Conservation (phyloP, 176 grass and related monocot species). For the Pontederia paniculata region DNA sequence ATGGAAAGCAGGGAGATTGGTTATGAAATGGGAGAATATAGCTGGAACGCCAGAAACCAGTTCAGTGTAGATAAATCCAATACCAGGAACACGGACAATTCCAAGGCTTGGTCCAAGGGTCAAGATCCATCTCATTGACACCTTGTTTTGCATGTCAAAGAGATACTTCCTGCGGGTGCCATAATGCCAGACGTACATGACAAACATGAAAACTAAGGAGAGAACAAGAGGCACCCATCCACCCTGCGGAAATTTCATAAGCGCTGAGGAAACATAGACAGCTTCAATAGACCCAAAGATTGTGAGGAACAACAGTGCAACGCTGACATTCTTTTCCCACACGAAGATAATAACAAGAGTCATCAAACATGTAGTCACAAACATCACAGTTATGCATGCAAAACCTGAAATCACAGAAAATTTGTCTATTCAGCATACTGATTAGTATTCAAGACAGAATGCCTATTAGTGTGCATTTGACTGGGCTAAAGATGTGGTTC, state of each 20-base stretch:
- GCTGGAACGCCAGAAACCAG: conserved; percentile 81
- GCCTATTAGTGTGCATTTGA: too few species aligned
- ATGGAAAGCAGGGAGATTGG: conserved; percentile 93
- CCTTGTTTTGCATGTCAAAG: conserved; percentile 92
- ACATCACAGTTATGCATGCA: conserved; percentile 91
- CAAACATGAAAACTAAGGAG: conserved; percentile 69
- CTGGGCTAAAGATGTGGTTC: too few species aligned
- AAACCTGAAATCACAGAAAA: conserved; percentile 66
- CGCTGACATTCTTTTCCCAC: conserved; percentile 60
- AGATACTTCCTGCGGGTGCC: conserved; percentile 66
- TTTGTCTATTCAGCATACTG: conserved; percentile 10
- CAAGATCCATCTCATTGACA: conserved; percentile 87
- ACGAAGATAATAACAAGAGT: conserved; percentile 74
- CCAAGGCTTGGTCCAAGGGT: conserved; percentile 83
- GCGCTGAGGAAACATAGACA: conserved; percentile 71
- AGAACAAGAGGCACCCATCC: conserved; percentile 85
- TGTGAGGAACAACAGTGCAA: conserved; percentile 54
- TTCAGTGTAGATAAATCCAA: conserved; percentile 93
- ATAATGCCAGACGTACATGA: conserved; percentile 97
- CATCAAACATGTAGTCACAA: conserved; percentile 89
- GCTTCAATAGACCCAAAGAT: conserved; percentile 89
- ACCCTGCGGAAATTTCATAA: conserved; percentile 90
- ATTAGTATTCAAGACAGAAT: too few species aligned
- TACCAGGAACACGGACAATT: conserved; percentile 90
- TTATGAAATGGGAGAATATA: conserved; percentile 93